These are phyloP conservation scores for Asparagopsis taxiformis DNA, from an alignment of 31 red algal species.

Conservation along the genomic window DNA sequence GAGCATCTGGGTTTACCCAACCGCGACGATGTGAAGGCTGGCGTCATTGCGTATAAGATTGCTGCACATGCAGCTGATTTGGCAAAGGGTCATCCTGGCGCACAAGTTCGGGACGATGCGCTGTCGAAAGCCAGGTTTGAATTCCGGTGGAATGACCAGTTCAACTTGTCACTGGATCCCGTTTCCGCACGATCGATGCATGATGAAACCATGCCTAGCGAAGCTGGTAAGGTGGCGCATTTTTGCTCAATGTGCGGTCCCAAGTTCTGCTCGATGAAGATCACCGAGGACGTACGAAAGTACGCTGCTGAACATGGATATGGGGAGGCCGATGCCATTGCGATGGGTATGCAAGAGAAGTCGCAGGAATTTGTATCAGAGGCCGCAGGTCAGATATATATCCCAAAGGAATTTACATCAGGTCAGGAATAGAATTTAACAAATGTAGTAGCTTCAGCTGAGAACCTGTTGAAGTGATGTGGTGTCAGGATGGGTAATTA, in stretches of 20 bases:
- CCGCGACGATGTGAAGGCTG: conserved; percentile 97
- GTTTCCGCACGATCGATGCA: conserved; percentile 86
- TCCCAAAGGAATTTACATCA: conserved; percentile 3
- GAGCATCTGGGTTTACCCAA: conserved; percentile 99
- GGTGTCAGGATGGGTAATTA: too few relatives aligned
- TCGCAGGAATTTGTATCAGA: conserved; percentile 65
- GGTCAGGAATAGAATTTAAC: not conserved
- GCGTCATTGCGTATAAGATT: conserved; percentile 98
- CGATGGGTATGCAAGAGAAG: conserved; percentile 92
- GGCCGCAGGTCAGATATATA: conserved; percentile 47
- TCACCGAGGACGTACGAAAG: conserved; percentile 95
- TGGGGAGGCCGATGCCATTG: conserved; percentile 63
- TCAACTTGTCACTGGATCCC: conserved; percentile 96
- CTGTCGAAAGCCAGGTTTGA: conserved; percentile 97
- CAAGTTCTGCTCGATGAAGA: conserved; percentile 99
- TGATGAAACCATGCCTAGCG: conserved; percentile 95
- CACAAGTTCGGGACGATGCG: conserved; percentile 95
- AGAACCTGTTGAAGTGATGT: too few relatives aligned
- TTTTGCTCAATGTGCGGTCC: conserved; percentile 99
- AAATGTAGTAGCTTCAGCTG: too few relatives aligned
- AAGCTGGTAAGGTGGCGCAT: conserved; percentile 92
- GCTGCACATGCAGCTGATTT: conserved; percentile 99
- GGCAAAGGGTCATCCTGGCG: conserved; percentile 93
- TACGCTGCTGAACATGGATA: conserved; percentile 96
- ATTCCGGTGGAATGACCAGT: conserved; percentile 99